A percentile compares a stretch with the other conserved stretches of the same genome.
Evolutionary conservation across 371 early-diverging fungal species (phyloP).

Genomic region (Nematocida ausubeli): DNA sequence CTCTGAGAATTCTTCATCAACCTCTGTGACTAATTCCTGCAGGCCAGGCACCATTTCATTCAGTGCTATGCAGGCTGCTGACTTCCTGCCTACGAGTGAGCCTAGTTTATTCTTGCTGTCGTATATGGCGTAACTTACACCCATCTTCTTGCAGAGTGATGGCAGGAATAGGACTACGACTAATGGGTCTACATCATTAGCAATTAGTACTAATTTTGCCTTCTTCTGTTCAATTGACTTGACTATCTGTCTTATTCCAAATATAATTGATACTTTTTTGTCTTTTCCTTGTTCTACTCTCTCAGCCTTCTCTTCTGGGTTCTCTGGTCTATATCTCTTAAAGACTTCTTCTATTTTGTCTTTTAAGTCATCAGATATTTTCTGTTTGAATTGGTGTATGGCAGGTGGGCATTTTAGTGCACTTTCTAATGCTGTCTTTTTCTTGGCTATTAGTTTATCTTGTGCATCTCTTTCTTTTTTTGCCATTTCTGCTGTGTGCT

Average conservation of each 20-base stretch:
- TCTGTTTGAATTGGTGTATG: constrained; percentile 95
- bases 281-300: constrained; percentile 83
- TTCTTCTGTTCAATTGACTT: constrained; percentile 92
- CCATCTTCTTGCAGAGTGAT: constrained; percentile 99
- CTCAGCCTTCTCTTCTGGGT: constrained; percentile 83
- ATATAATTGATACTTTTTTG: constrained; percentile 83
- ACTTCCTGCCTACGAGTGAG: constrained; percentile 95
- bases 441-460: constrained; percentile 58
- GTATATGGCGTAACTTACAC: constrained; percentile 95
- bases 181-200: constrained; percentile 97
- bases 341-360: constrained; percentile 85
- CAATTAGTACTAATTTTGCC: constrained; percentile 94
- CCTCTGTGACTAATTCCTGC: constrained; percentile 74
- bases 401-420: constrained; percentile 98
- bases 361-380: constrained; percentile 83
- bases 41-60: constrained; percentile 81
- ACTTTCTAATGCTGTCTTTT: constrained; percentile 77
- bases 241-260: constrained; percentile 98
- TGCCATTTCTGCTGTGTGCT: constrained; percentile 30
- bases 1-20: constrained; percentile 62
- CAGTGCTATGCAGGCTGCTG: constrained; percentile 87
- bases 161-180: constrained; percentile 96
- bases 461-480: constrained; percentile 45
- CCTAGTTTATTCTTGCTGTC: constrained; percentile 94
- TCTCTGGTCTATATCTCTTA: constrained; percentile 93